Evolutionary conservation across 805 yeast species (phyloP), one percentile per base, ranked within the genome.

Genomic region (Hermanozyma aechmeae): DNA sequence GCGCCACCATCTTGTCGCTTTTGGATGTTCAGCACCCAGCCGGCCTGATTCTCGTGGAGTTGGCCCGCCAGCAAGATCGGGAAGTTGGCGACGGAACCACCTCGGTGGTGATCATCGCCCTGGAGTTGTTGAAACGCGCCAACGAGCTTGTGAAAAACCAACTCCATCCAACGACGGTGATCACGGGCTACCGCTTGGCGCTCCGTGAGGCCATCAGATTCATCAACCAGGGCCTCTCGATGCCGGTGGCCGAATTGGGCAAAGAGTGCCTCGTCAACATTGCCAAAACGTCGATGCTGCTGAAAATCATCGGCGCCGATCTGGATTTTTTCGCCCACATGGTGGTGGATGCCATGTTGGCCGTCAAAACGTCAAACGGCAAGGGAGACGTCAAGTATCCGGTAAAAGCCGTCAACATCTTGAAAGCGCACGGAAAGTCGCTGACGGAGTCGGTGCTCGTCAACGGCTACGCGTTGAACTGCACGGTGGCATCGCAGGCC

Each of bases 81-180:
- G 99, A 92, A 60, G 96, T 92, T 30, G 98, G 96, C 37, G 97
- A 87, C 51, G 97, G 97, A 44, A 87, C 99, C 25, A 92, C 99
- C 0, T 82, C 95, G 11, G 98, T 92, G 28, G 98, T 92, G 23
- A 86, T 92, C 38, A 79, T 93, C 51, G 97, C 98, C 15, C 72
- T 94, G 20, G 99, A 92, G 59, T 63, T 92, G 32, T 67, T 92
- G 48, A 82, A 82, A 48, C 73, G 95, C 40, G 98, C 98, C 23
- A 85, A 86, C 56, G 96, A 87, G 45, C 66, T 92, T 40, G 96
- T 92, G 27, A 81, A 80, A 50, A 84, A 84, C 60, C 84, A 85
- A 52, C 81, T 93, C 39, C 98, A 93, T 58, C 99, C 99, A 26
- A 92, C 98, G 2, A 92, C 98, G 7, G 87, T 93, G 45, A 87